Conservation (phyloP, 257 asterid genomes). For the Capsicum rhomboideum region DNA sequence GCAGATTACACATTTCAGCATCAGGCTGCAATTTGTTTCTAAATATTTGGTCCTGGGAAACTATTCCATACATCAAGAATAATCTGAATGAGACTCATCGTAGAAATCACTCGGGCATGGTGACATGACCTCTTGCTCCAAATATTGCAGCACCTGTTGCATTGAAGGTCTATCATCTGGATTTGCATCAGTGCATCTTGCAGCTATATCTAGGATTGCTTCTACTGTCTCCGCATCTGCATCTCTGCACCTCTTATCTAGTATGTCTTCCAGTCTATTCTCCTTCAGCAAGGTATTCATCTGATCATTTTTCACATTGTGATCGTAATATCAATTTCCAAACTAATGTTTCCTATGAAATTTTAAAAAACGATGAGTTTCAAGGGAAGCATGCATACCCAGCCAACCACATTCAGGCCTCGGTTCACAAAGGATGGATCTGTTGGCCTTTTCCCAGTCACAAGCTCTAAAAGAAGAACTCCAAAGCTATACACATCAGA, state of each 20-base stretch:
- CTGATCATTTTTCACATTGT: slow-evolving; percentile 18
- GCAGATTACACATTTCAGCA: neutral
- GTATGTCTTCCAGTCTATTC: slow-evolving; percentile 55
- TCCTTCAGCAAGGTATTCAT: slow-evolving; percentile 68
- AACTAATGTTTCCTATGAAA: neutral
- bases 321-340: too few relatives aligned
- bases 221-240: slow-evolving; percentile 78
- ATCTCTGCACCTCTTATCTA: slow-evolving; percentile 63
- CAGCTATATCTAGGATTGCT: slow-evolving; percentile 76
- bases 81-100: slow-evolving; percentile 85
- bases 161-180: slow-evolving; percentile 82
- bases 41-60: neutral
- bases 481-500: slow-evolving; percentile 94
- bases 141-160: slow-evolving; percentile 81
- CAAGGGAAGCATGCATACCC: slow-evolving; percentile 43
- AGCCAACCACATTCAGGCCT: slow-evolving; percentile 89
- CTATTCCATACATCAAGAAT: slow-evolving; percentile 23
- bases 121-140: slow-evolving; percentile 94
- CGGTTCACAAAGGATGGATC: slow-evolving; percentile 75
- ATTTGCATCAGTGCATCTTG: slow-evolving; percentile 74
- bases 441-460: slow-evolving; percentile 90
- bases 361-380: neutral
- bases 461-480: slow-evolving; percentile 80
- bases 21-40: neutral
- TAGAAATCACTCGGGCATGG: slow-evolving; percentile 73